Conservation (phyloP, 2,329 filamentous ascomycete species). For the Microsporum canis region DNA sequence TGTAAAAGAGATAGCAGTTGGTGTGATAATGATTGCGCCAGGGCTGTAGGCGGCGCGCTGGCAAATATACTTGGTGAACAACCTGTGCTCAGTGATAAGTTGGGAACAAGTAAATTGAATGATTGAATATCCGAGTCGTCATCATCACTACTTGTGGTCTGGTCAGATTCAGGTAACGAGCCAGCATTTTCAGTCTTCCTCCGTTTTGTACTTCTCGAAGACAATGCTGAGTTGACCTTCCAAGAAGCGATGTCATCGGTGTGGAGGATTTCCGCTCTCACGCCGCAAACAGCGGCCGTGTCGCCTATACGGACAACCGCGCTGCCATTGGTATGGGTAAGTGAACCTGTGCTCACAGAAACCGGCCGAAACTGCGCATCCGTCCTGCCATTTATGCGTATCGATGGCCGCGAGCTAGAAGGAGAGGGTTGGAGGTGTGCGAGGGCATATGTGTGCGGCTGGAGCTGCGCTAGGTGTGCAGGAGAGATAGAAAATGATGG, state of each 20-base stretch:
- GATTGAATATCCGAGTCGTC: slow-evolving; percentile 38
- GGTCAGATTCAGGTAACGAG: slow-evolving; percentile 12
- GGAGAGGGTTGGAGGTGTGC: slow-evolving; percentile 62
- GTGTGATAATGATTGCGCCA: slow-evolving; percentile 77
- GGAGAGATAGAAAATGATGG: slow-evolving; percentile 47
- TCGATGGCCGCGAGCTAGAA: slow-evolving; percentile 41
- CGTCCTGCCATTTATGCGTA: slow-evolving; percentile 70
- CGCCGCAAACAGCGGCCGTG: slow-evolving; percentile 88
- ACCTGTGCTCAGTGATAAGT: slow-evolving; percentile 84
- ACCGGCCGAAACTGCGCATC: slow-evolving; percentile 58
- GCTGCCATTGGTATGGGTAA: slow-evolving; percentile 83
- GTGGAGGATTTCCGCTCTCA: slow-evolving; percentile 73
- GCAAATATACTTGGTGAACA: slow-evolving; percentile 78
- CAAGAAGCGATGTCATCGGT: slow-evolving; percentile 58
- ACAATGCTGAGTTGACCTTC: slow-evolving; percentile 27
- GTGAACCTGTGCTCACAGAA: slow-evolving; percentile 68
- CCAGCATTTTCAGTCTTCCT: slow-evolving; percentile 20
- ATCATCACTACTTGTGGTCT: slow-evolving; percentile 37
- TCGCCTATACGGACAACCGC: slow-evolving; percentile 79
- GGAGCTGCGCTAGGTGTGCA: slow-evolving; percentile 72
- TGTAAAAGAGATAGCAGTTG: slow-evolving; percentile 67
- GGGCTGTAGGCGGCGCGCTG: slow-evolving; percentile 63
- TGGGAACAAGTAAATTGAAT: slow-evolving; percentile 71
- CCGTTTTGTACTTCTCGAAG: slow-evolving; percentile 22
- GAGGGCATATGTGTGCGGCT: slow-evolving; percentile 78